Base-by-base conservation (phyloP, 2,329 filamentous ascomycete species). In the Fonsecaea nubica region DNA sequence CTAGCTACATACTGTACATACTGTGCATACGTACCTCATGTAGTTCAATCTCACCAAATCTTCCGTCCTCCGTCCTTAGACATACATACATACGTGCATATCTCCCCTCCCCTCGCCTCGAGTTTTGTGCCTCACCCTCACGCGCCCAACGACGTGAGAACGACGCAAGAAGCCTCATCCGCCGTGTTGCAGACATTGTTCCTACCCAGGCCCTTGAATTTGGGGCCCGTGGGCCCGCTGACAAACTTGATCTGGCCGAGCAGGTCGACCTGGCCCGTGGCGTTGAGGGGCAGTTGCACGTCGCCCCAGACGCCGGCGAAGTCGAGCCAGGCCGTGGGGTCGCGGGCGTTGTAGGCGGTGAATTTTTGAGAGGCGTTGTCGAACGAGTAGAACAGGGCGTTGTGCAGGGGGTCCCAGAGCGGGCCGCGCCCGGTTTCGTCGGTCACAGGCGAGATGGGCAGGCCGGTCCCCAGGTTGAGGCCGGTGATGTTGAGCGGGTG, bases 401-500 rank as follows among this genome's bases (percentile, higher is more conserved):
- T 83, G 0, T 82, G 76, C 0, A 82, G 76, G 0, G 88, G 87
- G 73, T 91, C 88, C 87, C 87, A 90, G 3, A 86, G 74, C 2
- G 77, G 73, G 3, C 87, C 88, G 42, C 78, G 75, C 61, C 86
- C 82, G 12, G 84, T 83, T 62, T 85, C 81, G 72, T 90, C 83
- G 48, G 85, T 79, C 1, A 89, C 74, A 8, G 65, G 64, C 0
- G 82, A 84, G 3, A 71, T 72, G 0, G 85, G 86, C 18, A 50
- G 45, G 45, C 45, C 45, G 18, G 45, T 50, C 7, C 45, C 45
- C 8, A 89, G 79, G 65, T 88, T 86, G n/a, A 89, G 63, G 62
- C 86, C 82, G 0, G 88, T 87, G 62, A 90, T 87, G 0, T 84
- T 84, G 72, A 90, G 87, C 72, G 89, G 87, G 72, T 90, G 88